Percentiles rank a stretch among this genome's conserved stretches.
These are phyloP conservation scores for Lactarius pseudohatsudake DNA, from an alignment of 768 basidiomycete species.

Conservation along the genomic window DNA sequence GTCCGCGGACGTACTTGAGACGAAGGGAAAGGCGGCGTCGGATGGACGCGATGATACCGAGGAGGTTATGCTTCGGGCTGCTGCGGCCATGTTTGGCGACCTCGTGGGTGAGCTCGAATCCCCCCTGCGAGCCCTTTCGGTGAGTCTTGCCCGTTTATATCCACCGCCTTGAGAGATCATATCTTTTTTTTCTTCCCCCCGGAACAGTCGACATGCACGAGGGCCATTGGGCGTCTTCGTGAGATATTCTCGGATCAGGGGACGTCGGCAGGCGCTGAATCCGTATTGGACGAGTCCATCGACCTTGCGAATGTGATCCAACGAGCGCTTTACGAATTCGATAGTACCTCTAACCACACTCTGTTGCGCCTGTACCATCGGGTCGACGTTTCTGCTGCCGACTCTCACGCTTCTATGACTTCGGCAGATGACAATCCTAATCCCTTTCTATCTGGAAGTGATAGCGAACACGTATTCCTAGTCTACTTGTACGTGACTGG, in stretches of 20 bases:
- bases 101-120: conserved; percentile 78
- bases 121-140: conserved; percentile 71
- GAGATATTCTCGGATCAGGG: conserved; percentile 59
- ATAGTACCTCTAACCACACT: conserved; percentile 82
- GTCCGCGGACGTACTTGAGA: conserved; percentile 1
- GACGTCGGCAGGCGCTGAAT: conserved; percentile 35
- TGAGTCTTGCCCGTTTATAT: conserved; percentile 37
- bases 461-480: conserved; percentile 84
- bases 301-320: conserved; percentile 66
- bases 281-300: conserved; percentile 60
- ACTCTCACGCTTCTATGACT: conserved; percentile 30
- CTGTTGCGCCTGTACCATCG: conserved; percentile 71
- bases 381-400: conserved; percentile 38
- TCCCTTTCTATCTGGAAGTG: conserved; percentile 42
- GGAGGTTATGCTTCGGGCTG: conserved; percentile 52
- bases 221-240: conserved; percentile 60
- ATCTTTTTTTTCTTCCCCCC: not conserved
- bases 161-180: not conserved
- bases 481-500: conserved; percentile 82
- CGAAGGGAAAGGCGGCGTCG: conserved; percentile 30
- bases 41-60: conserved; percentile 25
- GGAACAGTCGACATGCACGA: conserved; percentile 56
- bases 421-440: conserved; percentile 38
- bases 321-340: conserved; percentile 68
- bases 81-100: conserved; percentile 74